Percentiles rank a stretch among this genome's conserved stretches.
These are phyloP conservation scores for Malus domestica DNA, from an alignment of 306 rosid species.

Conservation along the genomic window ASM211411v1 NC_041803.1:8341001-8341500, in stretches of 20 bases:
- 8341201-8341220: constrained; percentile 67
- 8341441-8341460: no score
- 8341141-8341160: constrained; percentile 76
- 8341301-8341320: not conserved
- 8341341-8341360: not conserved
- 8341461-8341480: no score
- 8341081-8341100: constrained; percentile 65
- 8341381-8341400: no score
- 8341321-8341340: no score
- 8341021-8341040: constrained; percentile 19
- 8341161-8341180: constrained; percentile 86
- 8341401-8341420: no score
- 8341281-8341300: not conserved
- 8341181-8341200: constrained; percentile 75
- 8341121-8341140: constrained; percentile 75
- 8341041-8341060: constrained; percentile 34
- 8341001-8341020: constrained; percentile 43
- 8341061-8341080: constrained; percentile 43
- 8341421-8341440: no score
- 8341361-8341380: not conserved
- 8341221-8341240: not conserved
- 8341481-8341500: no score
- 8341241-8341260: not conserved
- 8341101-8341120: constrained; percentile 78
- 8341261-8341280: not conserved